These are phyloP conservation scores for Stachybotrys elegans DNA, from an alignment of 2,329 filamentous ascomycete genomes.

Conservation along the genomic window DNA sequence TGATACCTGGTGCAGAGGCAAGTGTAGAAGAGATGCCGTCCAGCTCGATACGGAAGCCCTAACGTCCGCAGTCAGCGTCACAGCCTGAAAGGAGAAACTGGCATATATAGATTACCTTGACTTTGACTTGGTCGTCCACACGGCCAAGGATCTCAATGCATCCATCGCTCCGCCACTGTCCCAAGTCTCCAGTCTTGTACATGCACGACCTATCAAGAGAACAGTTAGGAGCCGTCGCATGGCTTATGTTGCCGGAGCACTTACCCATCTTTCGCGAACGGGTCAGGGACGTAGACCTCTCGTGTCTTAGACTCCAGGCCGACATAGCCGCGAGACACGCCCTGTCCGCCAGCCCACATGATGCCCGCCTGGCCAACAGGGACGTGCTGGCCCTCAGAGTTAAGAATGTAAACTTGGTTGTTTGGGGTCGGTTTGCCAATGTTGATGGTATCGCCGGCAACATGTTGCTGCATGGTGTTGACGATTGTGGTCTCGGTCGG, in stretches of 20 bases:
- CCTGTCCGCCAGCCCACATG: conserved; percentile 53
- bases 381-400: conserved; percentile 34
- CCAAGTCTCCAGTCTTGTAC: conserved; percentile 58
- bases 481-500: conserved; percentile 57
- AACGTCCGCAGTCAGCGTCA: background rate
- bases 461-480: conserved; percentile 50
- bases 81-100: background rate
- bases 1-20: conserved; percentile 38
- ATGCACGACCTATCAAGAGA: conserved; percentile 34
- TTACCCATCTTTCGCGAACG: conserved; percentile 47
- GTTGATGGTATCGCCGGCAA: conserved; percentile 38
- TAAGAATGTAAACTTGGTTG: conserved; percentile 49
- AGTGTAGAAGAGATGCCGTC: conserved; percentile 51
- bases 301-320: conserved; percentile 46
- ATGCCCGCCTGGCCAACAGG: conserved; percentile 44
- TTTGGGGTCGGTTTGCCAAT: conserved; percentile 54
- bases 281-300: conserved; percentile 43
- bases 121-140: conserved; percentile 57
- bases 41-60: conserved; percentile 56
- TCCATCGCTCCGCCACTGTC: conserved; percentile 48
- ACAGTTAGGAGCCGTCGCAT: background rate
- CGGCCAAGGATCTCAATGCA: conserved; percentile 51
- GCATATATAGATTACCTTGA: conserved; percentile 35
- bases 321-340: conserved; percentile 52
- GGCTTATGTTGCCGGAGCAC: conserved; percentile 10